These are phyloP conservation scores for Malassezia caprae DNA, from an alignment of 1,284 basidiomycete species.

Conservation along the genomic window DNA sequence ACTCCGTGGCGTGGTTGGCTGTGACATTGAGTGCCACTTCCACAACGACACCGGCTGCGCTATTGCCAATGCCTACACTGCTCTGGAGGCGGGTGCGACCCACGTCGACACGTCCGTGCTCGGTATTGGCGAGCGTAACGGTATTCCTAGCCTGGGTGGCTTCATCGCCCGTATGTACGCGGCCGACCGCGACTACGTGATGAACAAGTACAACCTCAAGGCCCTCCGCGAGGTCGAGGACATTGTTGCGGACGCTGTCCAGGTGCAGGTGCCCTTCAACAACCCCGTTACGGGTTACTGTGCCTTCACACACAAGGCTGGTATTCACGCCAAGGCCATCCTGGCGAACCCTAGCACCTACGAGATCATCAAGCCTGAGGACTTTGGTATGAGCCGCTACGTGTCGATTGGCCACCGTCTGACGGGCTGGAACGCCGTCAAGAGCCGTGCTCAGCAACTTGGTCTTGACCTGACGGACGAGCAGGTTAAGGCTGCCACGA, in stretches of 20 bases:
- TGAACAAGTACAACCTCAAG: constrained; percentile 94
- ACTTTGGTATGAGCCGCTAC: constrained; percentile 94
- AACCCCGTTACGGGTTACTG: constrained; percentile 84
- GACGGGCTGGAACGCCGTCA: constrained; percentile 98
- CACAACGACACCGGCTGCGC: constrained; percentile 93
- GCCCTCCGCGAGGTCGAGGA: constrained; percentile 99
- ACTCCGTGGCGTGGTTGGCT: constrained; percentile 67
- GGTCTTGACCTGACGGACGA: constrained; percentile 75
- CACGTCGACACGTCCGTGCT: constrained; percentile 82
- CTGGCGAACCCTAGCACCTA: constrained; percentile 99
- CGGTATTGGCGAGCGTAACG: constrained; percentile 97
- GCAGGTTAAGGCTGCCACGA: constrained; percentile 84
- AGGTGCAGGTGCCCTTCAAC: constrained; percentile 95
- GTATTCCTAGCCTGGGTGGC: constrained; percentile 94
- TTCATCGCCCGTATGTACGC: constrained; percentile 87
- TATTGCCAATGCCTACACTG: constrained; percentile 96
- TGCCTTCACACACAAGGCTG: constrained; percentile 99
- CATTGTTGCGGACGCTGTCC: constrained; percentile 94
- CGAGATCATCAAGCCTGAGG: constrained; percentile 55
- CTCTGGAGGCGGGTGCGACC: constrained; percentile 95
- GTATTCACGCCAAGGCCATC: constrained; percentile 99
- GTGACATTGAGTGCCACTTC: constrained; percentile 88
- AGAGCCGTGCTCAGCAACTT: constrained; percentile 95
- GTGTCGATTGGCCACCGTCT: constrained; percentile 96
- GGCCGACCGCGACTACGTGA: constrained; percentile 86